Evolutionary conservation across 2,329 filamentous ascomycete species (phyloP).

Genomic region (Ilyonectria robusta): DNA sequence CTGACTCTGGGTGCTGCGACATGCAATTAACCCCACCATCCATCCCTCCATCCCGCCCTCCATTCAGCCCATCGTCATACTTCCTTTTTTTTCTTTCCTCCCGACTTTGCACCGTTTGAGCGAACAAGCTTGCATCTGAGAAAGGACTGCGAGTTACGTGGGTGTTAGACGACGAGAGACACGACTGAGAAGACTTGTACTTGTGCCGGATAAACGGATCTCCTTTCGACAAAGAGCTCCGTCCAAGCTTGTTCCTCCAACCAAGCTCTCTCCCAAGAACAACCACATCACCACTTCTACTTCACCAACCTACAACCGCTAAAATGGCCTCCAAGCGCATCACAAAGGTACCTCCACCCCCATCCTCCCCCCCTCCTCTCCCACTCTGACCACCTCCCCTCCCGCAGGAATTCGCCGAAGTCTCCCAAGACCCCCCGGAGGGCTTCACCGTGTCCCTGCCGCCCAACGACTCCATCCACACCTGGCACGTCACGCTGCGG

Average conservation of each 20-base stretch:
- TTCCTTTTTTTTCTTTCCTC: conserved; percentile 3
- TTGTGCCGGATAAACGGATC: neutral
- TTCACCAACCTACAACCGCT: conserved; percentile 16
- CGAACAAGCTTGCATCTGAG: neutral
- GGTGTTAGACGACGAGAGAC: neutral
- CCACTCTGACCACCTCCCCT: conserved; percentile 19
- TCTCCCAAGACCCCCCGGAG: conserved; percentile 61
- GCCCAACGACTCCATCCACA: conserved; percentile 64
- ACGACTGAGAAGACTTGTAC: neutral
- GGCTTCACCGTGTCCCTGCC: conserved; percentile 65
- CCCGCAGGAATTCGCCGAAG: conserved; percentile 67
- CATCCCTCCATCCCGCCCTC: neutral
- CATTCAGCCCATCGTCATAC: conserved; percentile 38
- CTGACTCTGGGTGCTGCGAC: neutral
- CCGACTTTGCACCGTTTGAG: conserved; percentile 10
- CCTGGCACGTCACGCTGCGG: conserved; percentile 64
- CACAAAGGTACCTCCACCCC: conserved; percentile 54
- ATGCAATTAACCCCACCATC: conserved; percentile 21
- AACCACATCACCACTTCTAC: neutral
- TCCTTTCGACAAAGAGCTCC: neutral
- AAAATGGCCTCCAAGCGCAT: conserved; percentile 62
- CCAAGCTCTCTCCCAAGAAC: neutral
- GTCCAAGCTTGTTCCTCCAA: neutral
- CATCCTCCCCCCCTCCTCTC: conserved; percentile 1
- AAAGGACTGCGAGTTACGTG: neutral